Percentiles rank a stretch among this genome's conserved stretches.
Conservation (phyloP, 495 filamentous ascomycete species). For the Trichocladium uniseriatum region DNA sequence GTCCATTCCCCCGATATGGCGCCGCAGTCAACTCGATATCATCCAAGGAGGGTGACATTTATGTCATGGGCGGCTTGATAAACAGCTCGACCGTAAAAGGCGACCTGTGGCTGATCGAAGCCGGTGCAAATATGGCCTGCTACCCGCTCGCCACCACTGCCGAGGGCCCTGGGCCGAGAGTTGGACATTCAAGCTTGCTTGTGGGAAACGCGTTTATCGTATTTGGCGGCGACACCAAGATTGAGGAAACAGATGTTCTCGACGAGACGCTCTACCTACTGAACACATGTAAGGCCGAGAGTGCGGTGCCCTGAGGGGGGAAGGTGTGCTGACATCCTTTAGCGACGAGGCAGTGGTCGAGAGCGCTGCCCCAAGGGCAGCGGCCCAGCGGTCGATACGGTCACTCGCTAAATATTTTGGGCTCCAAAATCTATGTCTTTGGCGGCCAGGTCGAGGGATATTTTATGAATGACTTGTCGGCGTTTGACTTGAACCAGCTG, state of each 20-base stretch:
- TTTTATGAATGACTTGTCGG: constrained; percentile 97
- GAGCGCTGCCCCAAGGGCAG: constrained; percentile 73
- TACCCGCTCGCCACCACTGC: constrained; percentile 85
- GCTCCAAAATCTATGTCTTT: constrained; percentile 94
- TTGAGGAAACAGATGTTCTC: constrained; percentile 80
- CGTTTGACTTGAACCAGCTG: constrained; percentile 91
- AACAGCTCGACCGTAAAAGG: constrained; percentile 92
- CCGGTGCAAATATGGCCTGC: constrained; percentile 76
- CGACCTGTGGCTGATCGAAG: constrained; percentile 96
- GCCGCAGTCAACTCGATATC: constrained; percentile 87
- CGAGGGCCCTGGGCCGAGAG: constrained; percentile 89
- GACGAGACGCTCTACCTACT: constrained; percentile 95
- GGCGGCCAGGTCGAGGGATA: constrained; percentile 94
- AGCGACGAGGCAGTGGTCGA: constrained; percentile 98
- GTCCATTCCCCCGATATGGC: constrained; percentile 94
- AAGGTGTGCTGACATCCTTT: constrained; percentile 19
- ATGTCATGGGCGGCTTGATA: constrained; percentile 94
- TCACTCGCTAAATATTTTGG: constrained; percentile 90
- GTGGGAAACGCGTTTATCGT: constrained; percentile 99
- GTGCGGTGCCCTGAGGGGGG: background rate
- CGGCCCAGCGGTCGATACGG: constrained; percentile 89
- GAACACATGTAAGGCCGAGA: constrained; percentile 74
- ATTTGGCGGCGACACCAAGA: constrained; percentile 96
- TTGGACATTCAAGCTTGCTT: constrained; percentile 88
- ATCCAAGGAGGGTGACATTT: constrained; percentile 95